These are phyloP conservation scores for Spatholobus suberectus DNA, from an alignment of 306 rosid genomes.

Conservation along the genomic window DNA sequence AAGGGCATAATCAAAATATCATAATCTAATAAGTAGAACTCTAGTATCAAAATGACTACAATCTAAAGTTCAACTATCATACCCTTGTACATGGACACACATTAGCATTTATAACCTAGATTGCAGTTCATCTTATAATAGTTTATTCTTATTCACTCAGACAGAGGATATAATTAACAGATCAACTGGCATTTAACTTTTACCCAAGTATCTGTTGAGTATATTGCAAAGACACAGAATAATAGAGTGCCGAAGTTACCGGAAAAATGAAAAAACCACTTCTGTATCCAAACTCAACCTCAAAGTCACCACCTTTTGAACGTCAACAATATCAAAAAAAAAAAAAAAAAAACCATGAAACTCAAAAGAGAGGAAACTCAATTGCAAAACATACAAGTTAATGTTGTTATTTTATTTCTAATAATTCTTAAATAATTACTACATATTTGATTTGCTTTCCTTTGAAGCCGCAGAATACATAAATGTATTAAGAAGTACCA, in stretches of 20 bases:
- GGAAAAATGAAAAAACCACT: constrained; percentile 19
- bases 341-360: background rate
- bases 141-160: background rate
- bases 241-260: background rate
- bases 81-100: background rate
- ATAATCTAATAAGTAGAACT: too few relatives aligned
- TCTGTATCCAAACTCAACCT: background rate
- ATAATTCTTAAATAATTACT: background rate
- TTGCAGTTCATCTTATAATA: background rate
- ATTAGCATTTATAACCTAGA: background rate
- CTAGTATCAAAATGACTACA: too few relatives aligned
- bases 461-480: background rate
- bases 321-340: background rate
- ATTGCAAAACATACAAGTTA: constrained; percentile 8
- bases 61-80: too few relatives aligned
- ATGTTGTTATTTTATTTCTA: background rate
- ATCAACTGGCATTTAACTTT: background rate
- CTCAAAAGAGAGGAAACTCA: background rate
- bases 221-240: constrained; percentile 1
- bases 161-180: background rate
- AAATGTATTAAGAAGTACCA: background rate
- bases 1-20: too few relatives aligned
- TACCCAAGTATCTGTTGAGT: constrained; percentile 1
- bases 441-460: constrained; percentile 14
- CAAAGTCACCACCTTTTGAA: background rate